phyloP scores from a whole-genome alignment of 176 grass and related monocot genomes.

The Hyparrhenia diplandra region DNA sequence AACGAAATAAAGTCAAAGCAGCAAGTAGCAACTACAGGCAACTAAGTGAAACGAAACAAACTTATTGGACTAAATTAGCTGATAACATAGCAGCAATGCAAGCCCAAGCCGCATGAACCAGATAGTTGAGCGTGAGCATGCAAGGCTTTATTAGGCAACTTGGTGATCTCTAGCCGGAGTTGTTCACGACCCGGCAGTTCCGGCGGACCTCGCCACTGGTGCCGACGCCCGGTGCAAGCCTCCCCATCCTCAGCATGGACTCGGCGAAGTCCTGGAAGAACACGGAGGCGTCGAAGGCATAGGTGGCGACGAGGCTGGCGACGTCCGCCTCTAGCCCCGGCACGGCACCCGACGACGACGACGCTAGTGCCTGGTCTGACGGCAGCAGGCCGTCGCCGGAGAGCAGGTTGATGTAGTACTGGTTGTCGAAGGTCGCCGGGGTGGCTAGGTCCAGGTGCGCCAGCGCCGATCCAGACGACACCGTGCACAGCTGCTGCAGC shows the following conservation, averaged over 20 bases:
- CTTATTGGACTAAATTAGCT: neutral
- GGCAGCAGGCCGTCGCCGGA: constrained; percentile 76
- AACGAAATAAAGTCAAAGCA: neutral
- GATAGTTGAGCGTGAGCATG: too few species aligned
- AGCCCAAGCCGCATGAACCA: neutral
- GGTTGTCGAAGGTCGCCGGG: constrained; percentile 84
- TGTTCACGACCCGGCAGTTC: constrained; percentile 60
- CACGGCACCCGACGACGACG: neutral
- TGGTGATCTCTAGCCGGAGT: too few species aligned
- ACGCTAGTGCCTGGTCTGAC: constrained; percentile 64
- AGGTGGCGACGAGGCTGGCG: constrained; percentile 47
- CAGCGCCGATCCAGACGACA: constrained; percentile 48
- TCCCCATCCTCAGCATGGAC: constrained; percentile 73
- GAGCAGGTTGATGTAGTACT: constrained; percentile 92
- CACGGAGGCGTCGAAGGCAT: constrained; percentile 51
- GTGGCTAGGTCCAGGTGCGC: constrained; percentile 78
- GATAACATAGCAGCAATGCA: neutral
- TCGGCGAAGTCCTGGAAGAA: constrained; percentile 76
- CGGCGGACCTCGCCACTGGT: constrained; percentile 42
- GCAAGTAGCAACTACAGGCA: too few species aligned
- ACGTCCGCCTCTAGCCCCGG: constrained; percentile 29
- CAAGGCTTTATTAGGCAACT: neutral
- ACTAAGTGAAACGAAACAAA: neutral
- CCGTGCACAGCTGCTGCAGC: constrained; percentile 74
- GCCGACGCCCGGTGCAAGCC: constrained; percentile 29